Base-by-base conservation (phyloP, 768 basidiomycete species). In the Amanita rubescens region DNA sequence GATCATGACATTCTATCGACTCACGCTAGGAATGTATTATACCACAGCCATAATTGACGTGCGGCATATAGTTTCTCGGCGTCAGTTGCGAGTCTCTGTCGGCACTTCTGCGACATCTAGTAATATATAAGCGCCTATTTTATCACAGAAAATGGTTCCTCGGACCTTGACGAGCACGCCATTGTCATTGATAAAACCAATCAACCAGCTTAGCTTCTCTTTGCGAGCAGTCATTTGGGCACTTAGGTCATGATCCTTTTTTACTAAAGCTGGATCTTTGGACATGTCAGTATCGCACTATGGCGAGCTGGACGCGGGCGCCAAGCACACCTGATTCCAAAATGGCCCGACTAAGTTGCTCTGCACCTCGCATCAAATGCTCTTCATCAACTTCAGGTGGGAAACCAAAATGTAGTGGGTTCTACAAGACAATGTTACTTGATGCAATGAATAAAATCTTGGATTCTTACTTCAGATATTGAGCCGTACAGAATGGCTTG, bases 111-210 rank as follows among this genome's bases (percentile, higher is more conserved):
- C 7, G 93, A 86, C 67, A 95, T 84, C 91, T 94, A 60, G 19
- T 41, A 20, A 22, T 51, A 33, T 51, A 49, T 35, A 47, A 12
- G 43, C 19, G 17, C 37, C 33, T 25, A 22, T 14, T 22, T 19
- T 48, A 30, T 10, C 11, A 51, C 37, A 47, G 12, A 51, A 24
- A 9, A 20, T 34, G 49, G 27, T 12, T 7, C 57, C 17, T 53
- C 69, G 58, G 30, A 88, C 92, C 76, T 89, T 91, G 35, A 71
- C 72, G 33, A 94, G 71, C 5, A 85, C 85, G 0, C 79, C 84
- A 65, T 95, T 95, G 49, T 90, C 85, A 42, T 92, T 89, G 61
- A 96, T 88, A 65, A 93, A 95, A 22, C 76, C 77, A 59, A 95
- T 89, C n/a, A 97, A 74, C 77, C 89, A 91, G 51, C 81, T 82